phyloP scores from a whole-genome alignment of 129 eudicot species.

The Centella asiatica region DNA sequence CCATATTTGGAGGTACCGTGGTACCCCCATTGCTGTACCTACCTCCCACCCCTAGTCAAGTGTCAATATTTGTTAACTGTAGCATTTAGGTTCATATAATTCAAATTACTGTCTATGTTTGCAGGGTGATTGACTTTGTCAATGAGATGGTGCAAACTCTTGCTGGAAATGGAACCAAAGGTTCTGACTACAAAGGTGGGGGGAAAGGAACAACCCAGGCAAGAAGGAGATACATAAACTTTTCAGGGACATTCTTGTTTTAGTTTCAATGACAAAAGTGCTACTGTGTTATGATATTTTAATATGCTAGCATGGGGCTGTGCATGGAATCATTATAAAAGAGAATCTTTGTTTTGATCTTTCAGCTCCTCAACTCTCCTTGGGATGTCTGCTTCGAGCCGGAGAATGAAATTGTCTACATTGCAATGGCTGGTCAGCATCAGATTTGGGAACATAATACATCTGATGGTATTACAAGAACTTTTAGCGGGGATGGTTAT shows the following conservation, averaged over 20 bases:
- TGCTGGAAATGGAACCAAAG: constrained; percentile 98
- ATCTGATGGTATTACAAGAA: constrained; percentile 58
- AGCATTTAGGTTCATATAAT: not conserved
- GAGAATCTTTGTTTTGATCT: constrained; percentile 15
- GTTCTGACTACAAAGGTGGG: constrained; percentile 93
- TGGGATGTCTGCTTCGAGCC: constrained; percentile 99
- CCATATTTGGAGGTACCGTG: too few species aligned
- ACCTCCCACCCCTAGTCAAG: too few species aligned
- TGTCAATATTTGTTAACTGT: too few species aligned
- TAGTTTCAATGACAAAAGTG: not conserved
- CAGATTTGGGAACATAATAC: constrained; percentile 87
- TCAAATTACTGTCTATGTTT: constrained; percentile 12
- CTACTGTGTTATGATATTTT: not conserved
- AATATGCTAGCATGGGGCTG: not conserved
- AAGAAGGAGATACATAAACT: constrained; percentile 22
- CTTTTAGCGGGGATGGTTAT: constrained; percentile 93
- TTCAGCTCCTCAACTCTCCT: constrained; percentile 96
- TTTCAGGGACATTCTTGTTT: not conserved
- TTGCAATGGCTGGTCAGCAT: constrained; percentile 99
- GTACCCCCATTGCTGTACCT: too few species aligned
- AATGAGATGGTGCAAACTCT: constrained; percentile 72
- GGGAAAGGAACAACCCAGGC: constrained; percentile 73
- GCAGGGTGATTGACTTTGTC: constrained; percentile 94
- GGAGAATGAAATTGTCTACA: constrained; percentile 60
- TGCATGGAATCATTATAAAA: not conserved